Evolutionary conservation across 2,329 filamentous ascomycete species (phyloP).

Genomic region (Colletotrichum sp.): DNA sequence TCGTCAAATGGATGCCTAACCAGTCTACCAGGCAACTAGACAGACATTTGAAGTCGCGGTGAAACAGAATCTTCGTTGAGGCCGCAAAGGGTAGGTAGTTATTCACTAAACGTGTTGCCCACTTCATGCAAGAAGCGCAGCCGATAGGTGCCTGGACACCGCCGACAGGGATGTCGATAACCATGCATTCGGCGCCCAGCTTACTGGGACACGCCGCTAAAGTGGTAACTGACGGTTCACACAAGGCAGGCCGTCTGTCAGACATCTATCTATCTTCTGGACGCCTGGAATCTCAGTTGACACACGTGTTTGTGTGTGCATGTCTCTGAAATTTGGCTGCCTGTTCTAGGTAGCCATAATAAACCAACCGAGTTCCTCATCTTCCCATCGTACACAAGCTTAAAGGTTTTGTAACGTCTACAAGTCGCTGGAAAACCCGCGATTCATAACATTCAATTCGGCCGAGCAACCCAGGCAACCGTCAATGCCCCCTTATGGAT

Average conservation of each 20-base stretch:
- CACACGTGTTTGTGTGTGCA: background rate
- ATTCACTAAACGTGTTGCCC: background rate
- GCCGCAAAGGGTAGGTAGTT: background rate
- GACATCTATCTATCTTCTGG: background rate
- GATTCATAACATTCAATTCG: background rate
- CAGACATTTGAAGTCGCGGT: background rate
- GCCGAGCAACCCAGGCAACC: background rate
- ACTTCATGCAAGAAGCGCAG: background rate
- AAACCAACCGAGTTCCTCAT: background rate
- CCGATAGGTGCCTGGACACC: background rate
- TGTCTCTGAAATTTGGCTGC: background rate
- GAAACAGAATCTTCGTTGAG: background rate
- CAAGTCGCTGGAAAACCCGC: background rate
- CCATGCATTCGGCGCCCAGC: background rate
- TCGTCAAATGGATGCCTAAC: background rate
- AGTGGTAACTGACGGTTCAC: background rate
- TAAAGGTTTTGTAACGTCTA: background rate
- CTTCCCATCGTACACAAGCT: background rate
- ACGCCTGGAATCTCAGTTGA: background rate
- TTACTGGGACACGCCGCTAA: background rate
- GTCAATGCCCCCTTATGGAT: background rate
- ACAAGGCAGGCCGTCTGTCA: background rate
- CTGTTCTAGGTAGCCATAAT: background rate
- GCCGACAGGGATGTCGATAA: background rate
- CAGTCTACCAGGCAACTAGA: background rate